Conservation (phyloP, 495 filamentous ascomycete species). For the Thozetella sp. region DNA sequence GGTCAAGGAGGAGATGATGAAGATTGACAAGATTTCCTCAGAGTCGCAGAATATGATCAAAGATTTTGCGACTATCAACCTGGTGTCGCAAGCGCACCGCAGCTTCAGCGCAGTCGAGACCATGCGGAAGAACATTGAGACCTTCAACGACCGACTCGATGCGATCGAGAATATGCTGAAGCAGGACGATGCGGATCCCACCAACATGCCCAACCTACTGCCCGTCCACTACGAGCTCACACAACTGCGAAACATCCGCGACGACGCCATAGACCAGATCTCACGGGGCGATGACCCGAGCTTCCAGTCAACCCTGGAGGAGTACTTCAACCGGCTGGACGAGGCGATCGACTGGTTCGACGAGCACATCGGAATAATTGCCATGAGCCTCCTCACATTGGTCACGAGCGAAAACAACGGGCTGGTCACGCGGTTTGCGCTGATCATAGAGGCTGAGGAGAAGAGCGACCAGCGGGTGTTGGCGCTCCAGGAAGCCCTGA, state of each 20-base stretch:
- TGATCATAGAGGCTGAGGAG: constrained; percentile 94
- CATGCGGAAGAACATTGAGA: constrained; percentile 88
- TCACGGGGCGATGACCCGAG: constrained; percentile 70
- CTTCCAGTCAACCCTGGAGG: constrained; percentile 76
- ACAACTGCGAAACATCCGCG: constrained; percentile 86
- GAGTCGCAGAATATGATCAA: constrained; percentile 95
- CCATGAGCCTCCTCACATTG: constrained; percentile 85
- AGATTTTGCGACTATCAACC: constrained; percentile 96
- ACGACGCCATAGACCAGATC: constrained; percentile 96
- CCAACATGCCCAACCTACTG: constrained; percentile 91
- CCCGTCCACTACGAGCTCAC: constrained; percentile 89
- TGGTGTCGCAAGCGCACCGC: constrained; percentile 88
- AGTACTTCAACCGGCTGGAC: constrained; percentile 88
- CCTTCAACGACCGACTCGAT: constrained; percentile 74
- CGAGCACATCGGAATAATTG: constrained; percentile 86
- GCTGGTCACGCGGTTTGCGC: constrained; percentile 85
- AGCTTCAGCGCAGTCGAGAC: constrained; percentile 90
- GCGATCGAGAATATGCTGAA: constrained; percentile 73
- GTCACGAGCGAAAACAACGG: constrained; percentile 83
- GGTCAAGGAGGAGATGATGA: constrained; percentile 97
- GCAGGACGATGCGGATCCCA: constrained; percentile 79
- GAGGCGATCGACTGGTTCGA: constrained; percentile 91
- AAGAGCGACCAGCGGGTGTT: constrained; percentile 89
- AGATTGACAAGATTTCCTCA: constrained; percentile 95
- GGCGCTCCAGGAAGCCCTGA: constrained; percentile 90